These are phyloP conservation scores for Kondoa subrosea DNA, from an alignment of 768 basidiomycete species.

Conservation along the genomic window DNA sequence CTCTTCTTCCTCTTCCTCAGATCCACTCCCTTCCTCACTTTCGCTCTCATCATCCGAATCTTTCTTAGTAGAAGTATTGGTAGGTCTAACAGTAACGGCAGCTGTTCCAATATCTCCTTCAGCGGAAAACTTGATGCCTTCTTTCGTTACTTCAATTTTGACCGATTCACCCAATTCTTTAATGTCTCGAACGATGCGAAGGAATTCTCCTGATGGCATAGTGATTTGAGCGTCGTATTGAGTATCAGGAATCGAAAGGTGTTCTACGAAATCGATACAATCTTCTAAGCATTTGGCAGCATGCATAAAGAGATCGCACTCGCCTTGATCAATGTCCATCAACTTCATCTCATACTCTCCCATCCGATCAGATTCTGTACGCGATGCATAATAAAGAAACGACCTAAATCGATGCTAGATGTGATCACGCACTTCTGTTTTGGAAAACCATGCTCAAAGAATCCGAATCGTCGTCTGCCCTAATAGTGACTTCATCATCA, in stretches of 20 bases:
- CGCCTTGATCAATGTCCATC: slow-evolving; percentile 80
- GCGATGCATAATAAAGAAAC: neutral
- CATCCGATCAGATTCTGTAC: slow-evolving; percentile 68
- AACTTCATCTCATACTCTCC: slow-evolving; percentile 98
- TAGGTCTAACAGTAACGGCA: slow-evolving; percentile 62
- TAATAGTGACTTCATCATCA: slow-evolving; percentile 77
- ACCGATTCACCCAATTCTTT: slow-evolving; percentile 80
- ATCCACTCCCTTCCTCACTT: slow-evolving; percentile 3
- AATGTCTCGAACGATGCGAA: slow-evolving; percentile 82
- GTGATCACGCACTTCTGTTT: slow-evolving; percentile 56
- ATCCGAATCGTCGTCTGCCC: slow-evolving; percentile 80
- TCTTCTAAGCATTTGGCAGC: neutral
- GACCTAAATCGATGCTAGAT: neutral
- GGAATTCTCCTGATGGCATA: slow-evolving; percentile 70
- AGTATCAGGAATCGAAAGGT: slow-evolving; percentile 87
- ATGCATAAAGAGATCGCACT: neutral
- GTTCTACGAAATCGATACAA: slow-evolving; percentile 38
- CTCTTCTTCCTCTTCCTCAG: slow-evolving; percentile 16
- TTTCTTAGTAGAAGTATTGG: slow-evolving; percentile 20
- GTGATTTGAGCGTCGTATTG: slow-evolving; percentile 86
- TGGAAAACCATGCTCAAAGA: slow-evolving; percentile 76
- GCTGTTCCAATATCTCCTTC: slow-evolving; percentile 94
- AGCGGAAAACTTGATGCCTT: slow-evolving; percentile 77
- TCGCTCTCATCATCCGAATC: slow-evolving; percentile 18
- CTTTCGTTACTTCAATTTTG: slow-evolving; percentile 86